A percentile compares a stretch with the other conserved stretches of the same genome.
Evolutionary conservation across 2,329 filamentous ascomycete species (phyloP).

Genomic region (Ascochyta koolunga): DNA sequence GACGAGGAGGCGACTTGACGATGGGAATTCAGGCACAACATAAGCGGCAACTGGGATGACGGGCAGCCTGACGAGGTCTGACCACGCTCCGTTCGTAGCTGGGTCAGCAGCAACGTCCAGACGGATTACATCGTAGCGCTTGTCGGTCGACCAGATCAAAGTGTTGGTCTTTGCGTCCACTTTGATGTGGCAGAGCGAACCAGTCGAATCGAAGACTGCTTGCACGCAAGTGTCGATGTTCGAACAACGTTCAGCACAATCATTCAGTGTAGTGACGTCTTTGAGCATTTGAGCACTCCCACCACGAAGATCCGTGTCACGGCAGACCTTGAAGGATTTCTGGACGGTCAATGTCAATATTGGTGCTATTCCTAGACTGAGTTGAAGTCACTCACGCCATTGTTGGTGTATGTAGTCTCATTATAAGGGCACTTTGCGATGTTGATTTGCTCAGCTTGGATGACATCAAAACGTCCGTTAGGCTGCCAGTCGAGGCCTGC

Average conservation of each 20-base stretch:
- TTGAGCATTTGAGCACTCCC: conserved; percentile 22
- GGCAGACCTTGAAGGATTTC: conserved; percentile 32
- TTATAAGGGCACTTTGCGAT: conserved; percentile 31
- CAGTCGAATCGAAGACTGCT: conserved; percentile 29
- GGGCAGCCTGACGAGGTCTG: conserved; percentile 32
- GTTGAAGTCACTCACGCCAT: conserved; percentile 18
- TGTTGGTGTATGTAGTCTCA: conserved; percentile 25
- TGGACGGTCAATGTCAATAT: conserved; percentile 1
- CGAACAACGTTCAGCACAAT: conserved; percentile 33
- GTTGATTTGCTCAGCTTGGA: conserved; percentile 33
- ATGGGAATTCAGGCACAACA: conserved; percentile 33
- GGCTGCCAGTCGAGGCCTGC: conserved; percentile 26
- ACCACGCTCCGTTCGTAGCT: conserved; percentile 31
- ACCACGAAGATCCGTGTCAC: conserved; percentile 32
- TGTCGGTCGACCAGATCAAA: conserved; percentile 36
- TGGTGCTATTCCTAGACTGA: background rate
- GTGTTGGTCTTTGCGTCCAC: conserved; percentile 28
- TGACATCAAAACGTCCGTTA: conserved; percentile 26
- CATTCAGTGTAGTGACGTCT: conserved; percentile 19
- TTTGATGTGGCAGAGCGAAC: conserved; percentile 32
- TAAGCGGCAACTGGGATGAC: conserved; percentile 40
- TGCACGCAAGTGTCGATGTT: conserved; percentile 24
- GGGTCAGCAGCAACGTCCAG: conserved; percentile 19
- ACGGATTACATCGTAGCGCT: conserved; percentile 34
- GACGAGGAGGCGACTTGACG: conserved; percentile 28